Conservation (phyloP, 148 eudicot genomes). For the Rhododendron simsii region DNA sequence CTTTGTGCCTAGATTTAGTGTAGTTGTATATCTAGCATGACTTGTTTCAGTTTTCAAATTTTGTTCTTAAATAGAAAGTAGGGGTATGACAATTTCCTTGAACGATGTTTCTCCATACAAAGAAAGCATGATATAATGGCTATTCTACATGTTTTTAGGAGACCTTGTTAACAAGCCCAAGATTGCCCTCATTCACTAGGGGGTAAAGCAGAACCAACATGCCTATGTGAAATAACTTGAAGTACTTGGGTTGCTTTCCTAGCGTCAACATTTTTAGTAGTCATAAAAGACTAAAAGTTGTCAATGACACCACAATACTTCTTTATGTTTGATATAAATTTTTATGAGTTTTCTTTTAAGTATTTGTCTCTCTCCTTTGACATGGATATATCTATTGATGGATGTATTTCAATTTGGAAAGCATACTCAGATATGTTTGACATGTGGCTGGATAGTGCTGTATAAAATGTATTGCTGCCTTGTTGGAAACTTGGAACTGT, state of each 20-base stretch:
- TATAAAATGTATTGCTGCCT: background rate
- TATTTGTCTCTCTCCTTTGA: background rate
- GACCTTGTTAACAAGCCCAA: background rate
- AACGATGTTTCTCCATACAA: background rate
- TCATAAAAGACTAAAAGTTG: background rate
- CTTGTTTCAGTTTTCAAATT: background rate
- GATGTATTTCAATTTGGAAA: background rate
- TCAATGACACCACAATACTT: background rate
- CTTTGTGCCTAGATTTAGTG: background rate
- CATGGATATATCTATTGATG: background rate
- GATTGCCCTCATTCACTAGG: background rate
- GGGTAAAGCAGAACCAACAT: background rate
- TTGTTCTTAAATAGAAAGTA: background rate
- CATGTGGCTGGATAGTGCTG: background rate
- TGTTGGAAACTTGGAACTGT: background rate
- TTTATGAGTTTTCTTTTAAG: background rate
- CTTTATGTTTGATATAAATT: background rate
- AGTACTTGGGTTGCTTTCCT: background rate
- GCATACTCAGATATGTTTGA: background rate
- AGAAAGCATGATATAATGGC: background rate
- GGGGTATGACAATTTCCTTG: background rate
- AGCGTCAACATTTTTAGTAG: background rate
- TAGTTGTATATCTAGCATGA: background rate
- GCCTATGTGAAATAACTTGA: background rate
- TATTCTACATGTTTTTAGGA: background rate